These are phyloP conservation scores for Vitis hybrid DNA, from an alignment of 177 flowering plant species.

Conservation along the genomic window DNA sequence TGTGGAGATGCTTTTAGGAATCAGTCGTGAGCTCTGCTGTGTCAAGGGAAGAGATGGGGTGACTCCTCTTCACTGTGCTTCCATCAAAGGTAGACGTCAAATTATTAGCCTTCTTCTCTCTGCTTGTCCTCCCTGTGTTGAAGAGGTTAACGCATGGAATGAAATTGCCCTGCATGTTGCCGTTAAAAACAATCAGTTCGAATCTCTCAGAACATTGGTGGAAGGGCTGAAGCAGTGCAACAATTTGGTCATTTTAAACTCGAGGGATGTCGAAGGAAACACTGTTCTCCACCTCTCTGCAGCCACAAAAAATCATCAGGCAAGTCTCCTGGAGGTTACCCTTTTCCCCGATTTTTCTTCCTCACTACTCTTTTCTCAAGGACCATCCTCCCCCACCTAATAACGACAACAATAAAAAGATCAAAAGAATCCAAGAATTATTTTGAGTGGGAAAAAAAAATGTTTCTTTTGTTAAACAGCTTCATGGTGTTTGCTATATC, in stretches of 20 bases:
- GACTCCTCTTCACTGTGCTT: conserved; percentile 12
- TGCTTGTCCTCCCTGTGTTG: neutral
- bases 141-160: neutral
- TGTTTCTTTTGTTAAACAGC: no score
- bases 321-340: no score
- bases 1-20: conserved; percentile 7
- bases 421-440: no score
- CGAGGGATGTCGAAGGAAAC: conserved; percentile 7
- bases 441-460: no score
- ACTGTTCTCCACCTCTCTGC: conserved; percentile 11
- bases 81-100: conserved; percentile 4
- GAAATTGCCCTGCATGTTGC: conserved; percentile 10
- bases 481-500: no score
- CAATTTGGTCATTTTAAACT: neutral
- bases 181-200: neutral
- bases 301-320: neutral
- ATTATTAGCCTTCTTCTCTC: neutral
- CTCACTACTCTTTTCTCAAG: no score
- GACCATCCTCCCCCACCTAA: no score
- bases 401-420: no score
- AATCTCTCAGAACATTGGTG: neutral
- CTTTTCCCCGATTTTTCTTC: no score
- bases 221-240: neutral
- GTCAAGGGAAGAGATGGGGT: conserved; percentile 5
- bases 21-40: conserved; percentile 7